Conservation (phyloP, 2,329 filamentous ascomycete species). For the Scytalidium lignicola region DNA sequence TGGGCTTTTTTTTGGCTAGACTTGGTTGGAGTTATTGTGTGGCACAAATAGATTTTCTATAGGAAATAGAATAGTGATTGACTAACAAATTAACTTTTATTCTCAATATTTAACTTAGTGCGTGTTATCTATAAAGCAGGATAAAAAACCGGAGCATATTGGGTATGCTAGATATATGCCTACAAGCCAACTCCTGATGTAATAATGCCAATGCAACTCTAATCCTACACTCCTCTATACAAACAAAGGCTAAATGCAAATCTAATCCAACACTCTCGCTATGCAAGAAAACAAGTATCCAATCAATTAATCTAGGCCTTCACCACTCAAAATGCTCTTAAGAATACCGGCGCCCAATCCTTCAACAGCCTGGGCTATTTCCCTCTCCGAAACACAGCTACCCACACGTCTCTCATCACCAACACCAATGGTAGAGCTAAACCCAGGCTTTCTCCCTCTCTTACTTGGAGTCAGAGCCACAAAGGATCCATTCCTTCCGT, state of each 20-base stretch:
- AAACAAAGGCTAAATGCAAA: neutral
- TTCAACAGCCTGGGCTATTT: slow-evolving; percentile 67
- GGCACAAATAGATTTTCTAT: no score
- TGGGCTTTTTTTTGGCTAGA: no score
- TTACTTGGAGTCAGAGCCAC: slow-evolving; percentile 64
- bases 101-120: no score
- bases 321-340: slow-evolving; percentile 53
- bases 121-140: no score
- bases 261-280: slow-evolving; percentile 8
- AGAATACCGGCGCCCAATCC: slow-evolving; percentile 58
- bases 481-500: slow-evolving; percentile 65
- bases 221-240: no score
- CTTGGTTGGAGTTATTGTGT: no score
- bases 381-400: slow-evolving; percentile 74
- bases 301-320: slow-evolving; percentile 23
- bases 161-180: no score
- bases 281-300: slow-evolving; percentile 12
- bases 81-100: no score
- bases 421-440: slow-evolving; percentile 39
- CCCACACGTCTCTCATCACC: slow-evolving; percentile 73
- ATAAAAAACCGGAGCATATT: no score
- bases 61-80: no score
- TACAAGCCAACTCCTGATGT: no score
- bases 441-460: slow-evolving; percentile 53
- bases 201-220: neutral